phyloP scores from a whole-genome alignment of 306 rosid genomes.

The Malus asiatica region DNA sequence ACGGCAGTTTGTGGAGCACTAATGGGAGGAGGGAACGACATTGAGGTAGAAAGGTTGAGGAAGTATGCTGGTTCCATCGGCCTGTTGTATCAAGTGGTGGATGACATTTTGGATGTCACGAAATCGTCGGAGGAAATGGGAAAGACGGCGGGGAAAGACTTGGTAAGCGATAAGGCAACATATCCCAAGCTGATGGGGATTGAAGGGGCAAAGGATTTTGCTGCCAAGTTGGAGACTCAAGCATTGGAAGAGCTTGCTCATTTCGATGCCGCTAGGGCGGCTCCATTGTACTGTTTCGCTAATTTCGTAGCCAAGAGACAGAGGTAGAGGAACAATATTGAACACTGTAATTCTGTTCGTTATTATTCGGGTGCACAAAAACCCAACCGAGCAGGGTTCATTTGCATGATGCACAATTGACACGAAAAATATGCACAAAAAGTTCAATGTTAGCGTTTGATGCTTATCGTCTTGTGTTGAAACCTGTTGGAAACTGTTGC shows the following conservation, averaged over 20 bases:
- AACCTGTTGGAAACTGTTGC: too few species aligned
- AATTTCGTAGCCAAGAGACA: neutral
- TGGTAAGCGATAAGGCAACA: conserved; percentile 24
- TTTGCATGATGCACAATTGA: too few species aligned
- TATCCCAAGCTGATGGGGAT: conserved; percentile 33
- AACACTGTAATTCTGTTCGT: too few species aligned
- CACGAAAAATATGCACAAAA: too few species aligned
- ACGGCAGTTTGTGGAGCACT: conserved; percentile 25
- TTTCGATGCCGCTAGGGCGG: neutral
- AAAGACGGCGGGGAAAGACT: conserved; percentile 33
- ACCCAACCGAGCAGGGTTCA: too few species aligned
- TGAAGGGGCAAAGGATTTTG: conserved; percentile 16
- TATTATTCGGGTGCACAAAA: too few species aligned
- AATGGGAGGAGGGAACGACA: conserved; percentile 24
- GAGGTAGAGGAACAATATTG: too few species aligned
- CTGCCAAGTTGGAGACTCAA: neutral
- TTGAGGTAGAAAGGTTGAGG: conserved; percentile 20
- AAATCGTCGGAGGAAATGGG: conserved; percentile 23
- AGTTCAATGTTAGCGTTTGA: too few species aligned
- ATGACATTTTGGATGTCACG: conserved; percentile 33
- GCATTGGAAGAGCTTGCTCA: neutral
- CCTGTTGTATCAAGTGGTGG: conserved; percentile 31
- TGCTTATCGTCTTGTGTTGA: too few species aligned
- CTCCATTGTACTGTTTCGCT: neutral
- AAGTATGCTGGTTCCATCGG: conserved; percentile 27